phyloP scores from a whole-genome alignment of 2,329 filamentous ascomycete species.

The Herpotrichia juniperi region DNA sequence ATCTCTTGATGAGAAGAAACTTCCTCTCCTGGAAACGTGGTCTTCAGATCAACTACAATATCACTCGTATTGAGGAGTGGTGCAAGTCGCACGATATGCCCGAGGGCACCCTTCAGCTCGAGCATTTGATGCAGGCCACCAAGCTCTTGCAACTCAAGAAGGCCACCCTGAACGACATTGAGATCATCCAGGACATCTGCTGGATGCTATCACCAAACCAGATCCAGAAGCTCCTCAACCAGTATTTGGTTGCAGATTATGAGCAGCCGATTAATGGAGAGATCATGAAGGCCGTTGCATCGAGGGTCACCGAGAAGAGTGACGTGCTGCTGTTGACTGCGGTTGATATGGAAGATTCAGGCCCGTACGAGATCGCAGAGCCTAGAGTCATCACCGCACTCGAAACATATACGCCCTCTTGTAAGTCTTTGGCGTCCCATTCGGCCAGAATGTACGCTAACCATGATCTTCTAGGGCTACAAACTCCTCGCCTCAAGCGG shows the following conservation, averaged over 20 bases:
- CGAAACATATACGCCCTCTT: conserved; percentile 97
- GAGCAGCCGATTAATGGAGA: conserved; percentile 99
- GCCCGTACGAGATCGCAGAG: conserved; percentile 97
- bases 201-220: conserved; percentile 99
- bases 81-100: conserved; percentile 99
- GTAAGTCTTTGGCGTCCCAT: conserved; percentile 62
- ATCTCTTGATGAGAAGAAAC: conserved; percentile 95
- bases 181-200: conserved; percentile 99
- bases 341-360: conserved; percentile 98
- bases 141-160: conserved; percentile 99
- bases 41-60: conserved; percentile 99
- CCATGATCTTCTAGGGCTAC: conserved; percentile 70
- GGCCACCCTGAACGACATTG: conserved; percentile 97
- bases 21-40: conserved; percentile 99
- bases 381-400: conserved; percentile 93
- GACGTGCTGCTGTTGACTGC: conserved; percentile 92
- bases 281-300: conserved; percentile 99
- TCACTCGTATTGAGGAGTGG: conserved; percentile 99
- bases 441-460: conserved; percentile 13
- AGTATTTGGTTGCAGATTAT: conserved; percentile 98
- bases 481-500: conserved; percentile 93
- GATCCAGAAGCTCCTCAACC: conserved; percentile 98
- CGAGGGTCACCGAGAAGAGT: conserved; percentile 96
- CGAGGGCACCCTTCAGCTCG: conserved; percentile 93
- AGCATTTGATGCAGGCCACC: conserved; percentile 99